phyloP scores from a whole-genome alignment of 2,329 filamentous ascomycete species.

The Cercospora zeae-maydis region DNA sequence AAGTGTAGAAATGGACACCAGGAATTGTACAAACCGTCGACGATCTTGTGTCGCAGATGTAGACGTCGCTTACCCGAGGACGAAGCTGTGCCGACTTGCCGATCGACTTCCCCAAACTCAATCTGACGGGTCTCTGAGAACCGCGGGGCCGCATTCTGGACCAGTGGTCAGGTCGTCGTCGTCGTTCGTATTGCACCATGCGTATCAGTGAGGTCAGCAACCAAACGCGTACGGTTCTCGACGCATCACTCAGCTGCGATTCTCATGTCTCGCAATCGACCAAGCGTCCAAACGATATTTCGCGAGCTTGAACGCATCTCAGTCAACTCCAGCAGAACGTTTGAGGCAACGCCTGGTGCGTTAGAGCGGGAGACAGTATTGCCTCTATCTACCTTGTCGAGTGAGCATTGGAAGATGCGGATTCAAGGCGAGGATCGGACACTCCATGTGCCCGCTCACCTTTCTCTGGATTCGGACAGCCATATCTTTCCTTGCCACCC shows the following conservation, averaged over 20 bases:
- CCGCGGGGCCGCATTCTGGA: not conserved
- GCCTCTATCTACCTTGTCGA: constrained; percentile 18
- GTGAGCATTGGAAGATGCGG: constrained; percentile 19
- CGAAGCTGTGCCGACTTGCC: constrained; percentile 5
- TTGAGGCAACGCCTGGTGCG: constrained; percentile 10
- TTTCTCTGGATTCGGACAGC: constrained; percentile 14
- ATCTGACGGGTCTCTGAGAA: not conserved
- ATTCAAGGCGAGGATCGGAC: constrained; percentile 29
- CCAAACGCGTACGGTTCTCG: not conserved
- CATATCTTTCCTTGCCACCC: constrained; percentile 34
- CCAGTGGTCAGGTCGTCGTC: not conserved
- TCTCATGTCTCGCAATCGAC: constrained; percentile 17
- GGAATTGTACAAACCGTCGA: not conserved
- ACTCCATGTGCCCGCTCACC: constrained; percentile 19
- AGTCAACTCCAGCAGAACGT: constrained; percentile 20
- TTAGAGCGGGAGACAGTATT: constrained; percentile 14
- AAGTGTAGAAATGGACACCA: not conserved
- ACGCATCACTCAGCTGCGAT: not conserved
- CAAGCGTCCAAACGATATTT: constrained; percentile 20
- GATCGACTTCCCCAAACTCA: constrained; percentile 13
- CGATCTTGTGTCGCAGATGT: not conserved
- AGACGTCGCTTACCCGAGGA: constrained; percentile 9
- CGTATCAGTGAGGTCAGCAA: not conserved
- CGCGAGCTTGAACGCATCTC: constrained; percentile 20
- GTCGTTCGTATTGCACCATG: not conserved